Percentiles rank a stretch among this genome's conserved stretches.
Evolutionary conservation across 2,329 filamentous ascomycete genomes (phyloP).

Genomic region (Escovopsis sp.): DNA sequence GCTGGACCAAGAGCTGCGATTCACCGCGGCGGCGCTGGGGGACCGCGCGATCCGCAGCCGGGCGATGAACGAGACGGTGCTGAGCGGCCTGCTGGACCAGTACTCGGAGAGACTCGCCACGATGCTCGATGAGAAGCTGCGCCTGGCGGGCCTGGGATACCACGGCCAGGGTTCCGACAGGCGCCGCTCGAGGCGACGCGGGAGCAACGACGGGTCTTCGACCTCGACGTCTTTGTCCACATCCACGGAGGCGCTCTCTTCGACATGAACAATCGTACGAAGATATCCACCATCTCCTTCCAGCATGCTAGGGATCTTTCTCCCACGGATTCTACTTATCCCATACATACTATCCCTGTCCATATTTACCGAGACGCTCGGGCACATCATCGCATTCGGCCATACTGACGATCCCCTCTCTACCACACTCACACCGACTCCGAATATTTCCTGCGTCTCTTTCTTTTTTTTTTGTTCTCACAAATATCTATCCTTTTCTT

Average conservation of each 20-base stretch:
- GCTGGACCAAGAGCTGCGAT: constrained; percentile 47
- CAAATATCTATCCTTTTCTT: no score
- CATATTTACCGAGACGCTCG: no score
- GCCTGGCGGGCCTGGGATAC: constrained; percentile 25
- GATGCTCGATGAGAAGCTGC: constrained; percentile 57
- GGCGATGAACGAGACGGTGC: constrained; percentile 39
- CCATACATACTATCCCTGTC: no score
- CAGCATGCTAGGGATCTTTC: no score
- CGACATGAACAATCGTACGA: no score
- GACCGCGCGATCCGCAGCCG: constrained; percentile 39
- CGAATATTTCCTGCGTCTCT: no score
- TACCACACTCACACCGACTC: no score
- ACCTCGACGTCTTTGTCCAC: constrained; percentile 9
- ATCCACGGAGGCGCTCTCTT: constrained; percentile 9
- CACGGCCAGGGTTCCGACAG: constrained; percentile 16
- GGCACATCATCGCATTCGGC: no score
- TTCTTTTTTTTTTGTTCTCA: no score
- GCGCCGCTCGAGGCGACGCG: constrained; percentile 15
- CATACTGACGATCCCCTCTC: no score
- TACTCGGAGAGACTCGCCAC: constrained; percentile 59
- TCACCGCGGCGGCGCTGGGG: constrained; percentile 45
- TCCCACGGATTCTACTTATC: no score
- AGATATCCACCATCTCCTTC: no score
- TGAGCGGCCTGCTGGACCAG: constrained; percentile 54
- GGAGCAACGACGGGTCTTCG: constrained; percentile 19